Conservation (phyloP, 2,329 filamentous ascomycete genomes). For the Fusarium longipes region DNA sequence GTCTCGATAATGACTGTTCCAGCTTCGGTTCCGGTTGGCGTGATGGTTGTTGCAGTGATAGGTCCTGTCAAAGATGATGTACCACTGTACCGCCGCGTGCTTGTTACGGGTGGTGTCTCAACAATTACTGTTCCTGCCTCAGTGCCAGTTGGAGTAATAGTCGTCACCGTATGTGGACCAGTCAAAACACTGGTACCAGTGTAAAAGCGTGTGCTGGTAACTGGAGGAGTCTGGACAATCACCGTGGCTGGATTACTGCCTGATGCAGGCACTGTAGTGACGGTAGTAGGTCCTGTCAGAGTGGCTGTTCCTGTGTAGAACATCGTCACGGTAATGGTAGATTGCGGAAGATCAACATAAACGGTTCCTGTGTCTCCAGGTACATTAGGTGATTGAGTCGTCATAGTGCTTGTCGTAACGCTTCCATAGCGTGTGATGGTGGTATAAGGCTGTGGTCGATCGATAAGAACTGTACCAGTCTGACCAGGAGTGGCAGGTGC, state of each 20-base stretch:
- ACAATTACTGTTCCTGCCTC: background rate
- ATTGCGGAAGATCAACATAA: background rate
- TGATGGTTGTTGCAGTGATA: background rate
- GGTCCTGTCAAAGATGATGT: conserved; percentile 1
- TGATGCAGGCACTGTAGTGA: background rate
- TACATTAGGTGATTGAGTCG: background rate
- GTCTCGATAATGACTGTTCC: conserved; percentile 2
- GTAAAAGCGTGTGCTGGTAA: background rate
- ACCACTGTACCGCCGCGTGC: conserved; percentile 1
- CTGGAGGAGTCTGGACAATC: background rate
- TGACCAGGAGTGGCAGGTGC: background rate
- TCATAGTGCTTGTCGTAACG: background rate
- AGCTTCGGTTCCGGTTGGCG: background rate
- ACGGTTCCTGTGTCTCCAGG: conserved; percentile 6
- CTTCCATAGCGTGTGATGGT: background rate
- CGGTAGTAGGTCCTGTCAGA: background rate
- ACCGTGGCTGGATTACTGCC: background rate
- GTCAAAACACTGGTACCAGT: background rate
- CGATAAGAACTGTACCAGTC: background rate
- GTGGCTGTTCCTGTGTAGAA: background rate
- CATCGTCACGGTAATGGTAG: background rate
- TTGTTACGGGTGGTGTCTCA: conserved; percentile 3
- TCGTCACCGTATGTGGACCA: background rate
- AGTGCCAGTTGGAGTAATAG: accelerated
- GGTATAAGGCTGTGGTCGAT: background rate